Evolutionary conservation across 225 moss, liverwort and hornwort genomes (phyloP), one percentile per base, ranked within the genome.

Genomic region (Thuidium tamariscinum): DNA sequence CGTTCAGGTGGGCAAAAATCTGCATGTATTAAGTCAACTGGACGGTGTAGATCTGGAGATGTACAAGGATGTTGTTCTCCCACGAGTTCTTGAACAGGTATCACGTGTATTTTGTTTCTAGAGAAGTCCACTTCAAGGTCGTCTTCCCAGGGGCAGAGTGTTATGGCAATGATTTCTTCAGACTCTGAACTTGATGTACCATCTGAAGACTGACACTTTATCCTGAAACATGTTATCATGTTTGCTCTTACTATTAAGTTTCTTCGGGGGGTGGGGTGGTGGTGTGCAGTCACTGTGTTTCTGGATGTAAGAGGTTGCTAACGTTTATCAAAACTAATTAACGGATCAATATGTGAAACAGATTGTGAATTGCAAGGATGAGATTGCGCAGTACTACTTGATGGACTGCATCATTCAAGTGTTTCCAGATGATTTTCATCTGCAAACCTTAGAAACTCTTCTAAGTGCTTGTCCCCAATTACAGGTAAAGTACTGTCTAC

Each of bases 401-500:
- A 99, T 99, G 97, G 98, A 99, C 83, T 99, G 98, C 91, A 99
- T 99, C 87, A 99, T 99, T 88, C 98, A 99, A 90, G 98, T 99
- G 85, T 99, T 97, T 90, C 98, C 98, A 78, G 98, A 99, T 82
- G 97, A 99, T 89, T 99, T 99, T 84, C 98, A 99, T 88, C 92
- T 99, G 88, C 98, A 97, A 91, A 99, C 98, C 41, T 89, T 99
- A 90, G 98, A 99, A 91, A 97, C 98, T 81, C 98, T 99, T 88
- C 90, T 99, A 27, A 94, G 96, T 73, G 98, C 98, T 75, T 99
- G 98, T 80, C 98, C 98, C 64, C 98, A 99, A 72, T 91, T 99
- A 77, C 97, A 97, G 97, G 98, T 98, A 88, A 63, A 71, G 37
- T 41, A 32, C 59, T 32, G 32, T 86, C 52, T 52, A 48, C 13